Conservation (phyloP, 371 early-diverging fungal species). For the Circinella umbellata region DNA sequence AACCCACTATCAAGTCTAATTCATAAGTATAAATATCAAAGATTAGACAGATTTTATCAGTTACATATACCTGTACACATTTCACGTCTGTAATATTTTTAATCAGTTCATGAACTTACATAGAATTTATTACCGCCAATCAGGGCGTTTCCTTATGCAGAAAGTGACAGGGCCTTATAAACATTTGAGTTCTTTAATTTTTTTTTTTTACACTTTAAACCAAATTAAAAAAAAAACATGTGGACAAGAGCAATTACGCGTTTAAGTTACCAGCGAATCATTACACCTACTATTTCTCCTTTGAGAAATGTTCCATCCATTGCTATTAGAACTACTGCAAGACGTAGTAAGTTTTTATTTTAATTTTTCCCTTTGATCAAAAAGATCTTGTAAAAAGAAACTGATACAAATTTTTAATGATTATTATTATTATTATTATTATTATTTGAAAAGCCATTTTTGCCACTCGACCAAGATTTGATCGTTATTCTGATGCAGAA, state of each 20-base stretch:
- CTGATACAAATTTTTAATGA: background rate
- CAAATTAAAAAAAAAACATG: background rate
- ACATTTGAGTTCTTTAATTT: background rate
- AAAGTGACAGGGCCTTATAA: background rate
- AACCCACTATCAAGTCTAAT: too few relatives aligned
- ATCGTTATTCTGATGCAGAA: slow-evolving; percentile 47
- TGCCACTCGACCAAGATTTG: slow-evolving; percentile 25
- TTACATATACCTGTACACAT: too few relatives aligned
- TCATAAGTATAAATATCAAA: too few relatives aligned
- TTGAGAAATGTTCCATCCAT: background rate
- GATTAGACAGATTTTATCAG: too few relatives aligned
- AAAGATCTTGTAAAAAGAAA: background rate
- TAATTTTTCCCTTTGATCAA: too few relatives aligned
- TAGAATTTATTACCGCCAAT: background rate
- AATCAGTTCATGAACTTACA: too few relatives aligned
- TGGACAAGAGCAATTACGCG: slow-evolving; percentile 8
- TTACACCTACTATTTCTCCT: slow-evolving; percentile 6
- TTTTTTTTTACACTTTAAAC: background rate
- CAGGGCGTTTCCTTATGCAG: background rate
- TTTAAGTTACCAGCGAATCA: background rate
- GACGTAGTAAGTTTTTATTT: background rate
- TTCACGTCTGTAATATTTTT: too few relatives aligned
- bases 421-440: background rate
- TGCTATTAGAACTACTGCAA: background rate
- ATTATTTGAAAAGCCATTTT: slow-evolving; percentile 26